A percentile compares a stretch with the other conserved stretches of the same genome.
These are phyloP conservation scores for Saccharomyces hybrid DNA, from an alignment of 1,139 yeast species.

Conservation along the genomic window DNA sequence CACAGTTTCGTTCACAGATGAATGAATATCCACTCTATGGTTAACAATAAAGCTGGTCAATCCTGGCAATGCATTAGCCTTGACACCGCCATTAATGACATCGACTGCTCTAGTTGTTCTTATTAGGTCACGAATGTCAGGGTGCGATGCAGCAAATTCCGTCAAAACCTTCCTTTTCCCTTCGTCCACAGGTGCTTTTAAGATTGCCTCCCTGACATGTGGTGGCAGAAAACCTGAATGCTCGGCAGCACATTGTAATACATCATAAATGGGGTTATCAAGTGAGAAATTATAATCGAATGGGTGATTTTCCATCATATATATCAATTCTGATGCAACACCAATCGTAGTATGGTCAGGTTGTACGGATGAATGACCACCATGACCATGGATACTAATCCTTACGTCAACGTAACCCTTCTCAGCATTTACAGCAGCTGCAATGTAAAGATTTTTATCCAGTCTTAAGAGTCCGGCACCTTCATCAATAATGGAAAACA, in stretches of 20 bases:
- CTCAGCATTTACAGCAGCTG: slow-evolving; percentile 57
- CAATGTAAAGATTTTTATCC: slow-evolving; percentile 42
- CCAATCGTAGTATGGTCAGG: slow-evolving; percentile 69
- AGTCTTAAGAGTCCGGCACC: slow-evolving; percentile 41
- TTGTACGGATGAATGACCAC: slow-evolving; percentile 72
- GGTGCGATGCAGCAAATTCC: slow-evolving; percentile 26
- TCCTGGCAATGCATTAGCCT: slow-evolving; percentile 71
- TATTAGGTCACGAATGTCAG: slow-evolving; percentile 36
- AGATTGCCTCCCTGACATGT: slow-evolving; percentile 17
- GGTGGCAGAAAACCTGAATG: slow-evolving; percentile 27
- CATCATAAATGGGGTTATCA: slow-evolving; percentile 44
- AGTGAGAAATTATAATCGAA: slow-evolving; percentile 39
- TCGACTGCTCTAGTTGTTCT: slow-evolving; percentile 58
- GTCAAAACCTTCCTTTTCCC: slow-evolving; percentile 13
- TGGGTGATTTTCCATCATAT: slow-evolving; percentile 44
- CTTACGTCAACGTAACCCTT: slow-evolving; percentile 54
- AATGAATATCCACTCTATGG: slow-evolving; percentile 49
- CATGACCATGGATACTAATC: slow-evolving; percentile 47
- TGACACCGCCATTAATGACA: slow-evolving; percentile 54
- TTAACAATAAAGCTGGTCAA: slow-evolving; percentile 46
- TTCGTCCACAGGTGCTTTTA: slow-evolving; percentile 18
- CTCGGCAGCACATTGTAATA: slow-evolving; percentile 42
- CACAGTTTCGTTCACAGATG: slow-evolving; percentile 38
- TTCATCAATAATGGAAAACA: slow-evolving; percentile 58
- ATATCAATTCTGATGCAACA: slow-evolving; percentile 47